phyloP scores from a whole-genome alignment of 306 rosid genomes.

The Gastrolobium villosum region DNA sequence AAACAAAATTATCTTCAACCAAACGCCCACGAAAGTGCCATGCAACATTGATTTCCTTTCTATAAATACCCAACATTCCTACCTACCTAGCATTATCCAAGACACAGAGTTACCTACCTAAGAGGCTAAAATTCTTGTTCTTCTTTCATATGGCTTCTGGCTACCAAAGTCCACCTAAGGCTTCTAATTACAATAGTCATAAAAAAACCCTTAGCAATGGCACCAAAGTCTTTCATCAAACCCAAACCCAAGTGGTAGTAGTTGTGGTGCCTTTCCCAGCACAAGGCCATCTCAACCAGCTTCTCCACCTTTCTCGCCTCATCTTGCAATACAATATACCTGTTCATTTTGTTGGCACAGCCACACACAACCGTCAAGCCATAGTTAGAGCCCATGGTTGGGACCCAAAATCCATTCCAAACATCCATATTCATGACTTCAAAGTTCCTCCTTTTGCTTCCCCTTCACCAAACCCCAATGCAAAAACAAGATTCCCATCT shows the following conservation, averaged over 20 bases:
- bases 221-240: slow-evolving; percentile 33
- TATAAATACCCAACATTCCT: slow-evolving; percentile 33
- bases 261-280: slow-evolving; percentile 79
- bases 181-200: slow-evolving; percentile 41
- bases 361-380: slow-evolving; percentile 71
- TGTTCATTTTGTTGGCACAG: slow-evolving; percentile 67
- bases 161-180: slow-evolving; percentile 43
- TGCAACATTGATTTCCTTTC: not conserved
- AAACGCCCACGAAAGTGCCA: no score
- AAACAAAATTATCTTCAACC: no score
- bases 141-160: slow-evolving; percentile 44
- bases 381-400: slow-evolving; percentile 62
- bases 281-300: slow-evolving; percentile 92
- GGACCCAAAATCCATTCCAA: slow-evolving; percentile 52
- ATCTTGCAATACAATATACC: slow-evolving; percentile 59
- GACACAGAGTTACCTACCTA: not conserved
- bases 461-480: slow-evolving; percentile 65
- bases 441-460: slow-evolving; percentile 53
- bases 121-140: not conserved
- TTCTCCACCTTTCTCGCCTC: slow-evolving; percentile 80
- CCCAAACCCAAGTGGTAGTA: slow-evolving; percentile 51
- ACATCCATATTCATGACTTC: slow-evolving; percentile 67
- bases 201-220: slow-evolving; percentile 29
- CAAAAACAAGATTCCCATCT: slow-evolving; percentile 60
- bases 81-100: not conserved